Conservation (phyloP, 2,329 filamentous ascomycete genomes). For the Paecilomyces sp. region DNA sequence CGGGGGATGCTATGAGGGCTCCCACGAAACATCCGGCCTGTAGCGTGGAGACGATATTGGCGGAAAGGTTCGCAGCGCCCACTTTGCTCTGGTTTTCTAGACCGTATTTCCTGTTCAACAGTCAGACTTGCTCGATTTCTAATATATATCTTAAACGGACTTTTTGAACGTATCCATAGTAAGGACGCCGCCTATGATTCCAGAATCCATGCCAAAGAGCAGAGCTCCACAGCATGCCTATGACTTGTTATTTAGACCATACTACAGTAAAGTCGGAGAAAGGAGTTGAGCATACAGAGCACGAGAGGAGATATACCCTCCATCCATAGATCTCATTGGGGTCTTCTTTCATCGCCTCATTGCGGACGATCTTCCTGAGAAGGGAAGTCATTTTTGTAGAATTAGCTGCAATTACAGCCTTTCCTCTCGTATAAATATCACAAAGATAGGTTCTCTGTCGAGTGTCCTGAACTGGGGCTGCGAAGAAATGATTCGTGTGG, state of each 20-base stretch:
- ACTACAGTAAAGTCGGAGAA: neutral
- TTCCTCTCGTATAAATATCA: neutral
- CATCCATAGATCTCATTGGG: slow-evolving; percentile 64
- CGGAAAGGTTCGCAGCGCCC: slow-evolving; percentile 3
- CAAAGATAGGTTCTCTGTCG: slow-evolving; percentile 3
- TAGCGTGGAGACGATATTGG: slow-evolving; percentile 56
- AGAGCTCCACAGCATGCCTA: slow-evolving; percentile 61
- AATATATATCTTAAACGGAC: slow-evolving; percentile 25
- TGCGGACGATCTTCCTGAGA: slow-evolving; percentile 54
- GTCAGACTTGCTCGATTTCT: slow-evolving; percentile 14
- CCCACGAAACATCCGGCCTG: slow-evolving; percentile 57
- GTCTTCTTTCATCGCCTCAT: slow-evolving; percentile 64
- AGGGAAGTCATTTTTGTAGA: slow-evolving; percentile 34
- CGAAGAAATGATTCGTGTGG: neutral
- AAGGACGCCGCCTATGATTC: slow-evolving; percentile 61
- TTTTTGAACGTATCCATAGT: slow-evolving; percentile 52
- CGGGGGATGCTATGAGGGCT: slow-evolving; percentile 21
- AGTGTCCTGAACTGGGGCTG: slow-evolving; percentile 14
- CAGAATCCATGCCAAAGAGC: slow-evolving; percentile 60
- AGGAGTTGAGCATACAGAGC: slow-evolving; percentile 38
- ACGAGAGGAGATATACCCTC: slow-evolving; percentile 58
- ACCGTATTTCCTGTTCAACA: slow-evolving; percentile 43
- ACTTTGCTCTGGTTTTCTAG: slow-evolving; percentile 21
- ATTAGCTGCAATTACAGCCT: neutral
- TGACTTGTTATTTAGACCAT: slow-evolving; percentile 2